Percentiles rank a stretch among this genome's conserved stretches.
These are phyloP conservation scores for Mycosphaerella sp. DNA, from an alignment of 2,329 filamentous ascomycete species.

Conservation along the genomic window DNA sequence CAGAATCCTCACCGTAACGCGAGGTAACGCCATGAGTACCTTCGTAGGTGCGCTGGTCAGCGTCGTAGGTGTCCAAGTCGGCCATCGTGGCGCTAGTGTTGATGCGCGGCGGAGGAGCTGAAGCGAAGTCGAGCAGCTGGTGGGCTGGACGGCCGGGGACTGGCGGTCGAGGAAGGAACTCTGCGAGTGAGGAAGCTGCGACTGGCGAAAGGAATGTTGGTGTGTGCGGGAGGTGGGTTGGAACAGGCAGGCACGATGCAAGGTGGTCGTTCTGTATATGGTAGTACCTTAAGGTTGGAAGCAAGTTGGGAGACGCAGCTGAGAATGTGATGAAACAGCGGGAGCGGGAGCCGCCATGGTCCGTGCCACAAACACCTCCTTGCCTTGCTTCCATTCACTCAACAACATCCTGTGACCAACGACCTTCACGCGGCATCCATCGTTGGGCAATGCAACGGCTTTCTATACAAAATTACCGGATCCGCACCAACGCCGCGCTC, in stretches of 20 bases:
- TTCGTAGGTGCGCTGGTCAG: slow-evolving; percentile 59
- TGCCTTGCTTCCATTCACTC: too few species aligned
- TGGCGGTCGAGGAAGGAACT: not conserved
- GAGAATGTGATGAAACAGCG: not conserved
- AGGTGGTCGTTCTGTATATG: not conserved
- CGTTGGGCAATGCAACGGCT: not conserved
- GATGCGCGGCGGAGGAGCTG: slow-evolving; percentile 1
- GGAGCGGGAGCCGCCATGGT: not conserved
- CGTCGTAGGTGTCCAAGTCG: slow-evolving; percentile 58
- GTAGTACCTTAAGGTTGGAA: too few species aligned
- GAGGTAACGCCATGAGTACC: slow-evolving; percentile 43
- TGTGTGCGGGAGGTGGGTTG: not conserved
- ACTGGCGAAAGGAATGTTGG: not conserved
- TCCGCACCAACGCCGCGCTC: not conserved
- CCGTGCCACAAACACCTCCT: too few species aligned
- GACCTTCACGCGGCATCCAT: too few species aligned
- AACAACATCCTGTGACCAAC: too few species aligned
- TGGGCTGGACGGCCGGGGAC: too few species aligned
- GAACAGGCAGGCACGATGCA: not conserved
- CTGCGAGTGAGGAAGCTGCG: not conserved
- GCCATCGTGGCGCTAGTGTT: slow-evolving; percentile 31
- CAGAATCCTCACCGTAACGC: not conserved
- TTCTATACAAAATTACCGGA: not conserved
- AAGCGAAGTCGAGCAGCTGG: not conserved
- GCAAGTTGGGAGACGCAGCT: not conserved